Conservation (phyloP, 192 early-diverging fungal genomes). For the Gorgonomyces haynaldii region DNA sequence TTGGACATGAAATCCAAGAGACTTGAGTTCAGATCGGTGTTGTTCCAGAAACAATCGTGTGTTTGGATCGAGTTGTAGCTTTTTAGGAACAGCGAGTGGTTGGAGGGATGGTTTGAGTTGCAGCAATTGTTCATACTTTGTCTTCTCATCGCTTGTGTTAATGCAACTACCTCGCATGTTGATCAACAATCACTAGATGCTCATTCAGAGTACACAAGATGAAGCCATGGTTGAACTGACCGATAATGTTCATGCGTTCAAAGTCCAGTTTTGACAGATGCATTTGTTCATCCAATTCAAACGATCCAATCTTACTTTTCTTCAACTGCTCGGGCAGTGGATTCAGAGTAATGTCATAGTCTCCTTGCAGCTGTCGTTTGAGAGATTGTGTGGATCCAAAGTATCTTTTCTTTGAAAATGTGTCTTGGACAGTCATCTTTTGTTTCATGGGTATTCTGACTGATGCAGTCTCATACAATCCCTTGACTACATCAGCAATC, state of each 20-base stretch:
- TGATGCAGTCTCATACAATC: background rate
- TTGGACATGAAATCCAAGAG: constrained; percentile 1
- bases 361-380: background rate
- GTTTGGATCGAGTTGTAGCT: constrained; percentile 49
- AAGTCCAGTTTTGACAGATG: constrained; percentile 74
- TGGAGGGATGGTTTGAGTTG: constrained; percentile 26
- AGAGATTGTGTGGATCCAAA: background rate
- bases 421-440: background rate
- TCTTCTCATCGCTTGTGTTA: constrained; percentile 75
- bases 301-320: background rate
- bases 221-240: constrained; percentile 97
- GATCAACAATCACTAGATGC: constrained; percentile 91
- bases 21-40: background rate
- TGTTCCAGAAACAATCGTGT: constrained; percentile 30
- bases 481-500: background rate
- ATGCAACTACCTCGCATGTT: constrained; percentile 66
- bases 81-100: background rate
- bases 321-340: no score
- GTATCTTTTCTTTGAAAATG: background rate
- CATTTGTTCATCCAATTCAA: background rate
- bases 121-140: constrained; percentile 79
- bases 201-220: constrained; percentile 59
- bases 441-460: background rate
- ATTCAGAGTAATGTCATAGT: no score
- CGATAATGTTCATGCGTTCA: constrained; percentile 67